Conservation (phyloP, 2,329 filamentous ascomycete species). For the Stagonosporopsis rhizophila region DNA sequence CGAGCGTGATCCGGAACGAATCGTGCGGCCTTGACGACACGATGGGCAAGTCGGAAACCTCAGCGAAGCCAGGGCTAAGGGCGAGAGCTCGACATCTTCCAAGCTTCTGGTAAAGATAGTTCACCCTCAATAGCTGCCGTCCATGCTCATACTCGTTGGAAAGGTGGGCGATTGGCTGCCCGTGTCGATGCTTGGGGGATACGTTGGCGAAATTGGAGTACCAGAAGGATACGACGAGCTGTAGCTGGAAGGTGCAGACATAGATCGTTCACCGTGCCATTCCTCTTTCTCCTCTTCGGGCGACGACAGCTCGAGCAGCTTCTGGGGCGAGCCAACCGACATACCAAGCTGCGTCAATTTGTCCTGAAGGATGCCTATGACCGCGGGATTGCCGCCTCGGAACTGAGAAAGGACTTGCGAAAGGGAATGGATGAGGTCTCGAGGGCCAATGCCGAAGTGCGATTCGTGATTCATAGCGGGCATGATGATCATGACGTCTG, state of each 20-base stretch:
- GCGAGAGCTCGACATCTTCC: no score
- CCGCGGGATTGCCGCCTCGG: constrained; percentile 44
- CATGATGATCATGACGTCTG: constrained; percentile 49
- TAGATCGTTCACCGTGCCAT: constrained; percentile 28
- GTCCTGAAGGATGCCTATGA: constrained; percentile 43
- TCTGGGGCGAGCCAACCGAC: constrained; percentile 38
- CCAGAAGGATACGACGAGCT: constrained; percentile 10
- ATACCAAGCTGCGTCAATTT: constrained; percentile 41
- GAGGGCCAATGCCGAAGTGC: constrained; percentile 40
- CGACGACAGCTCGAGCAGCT: constrained; percentile 40
- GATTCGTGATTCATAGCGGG: constrained; percentile 43
- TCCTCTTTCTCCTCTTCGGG: constrained; percentile 42
- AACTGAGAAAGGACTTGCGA: constrained; percentile 40
- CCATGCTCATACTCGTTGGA: constrained; percentile 28
- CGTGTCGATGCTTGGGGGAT: background rate
- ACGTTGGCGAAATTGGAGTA: constrained; percentile 2
- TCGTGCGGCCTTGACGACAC: background rate
- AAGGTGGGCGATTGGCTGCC: constrained; percentile 22
- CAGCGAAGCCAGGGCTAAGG: background rate
- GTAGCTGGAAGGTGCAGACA: constrained; percentile 28
- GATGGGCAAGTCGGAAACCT: background rate
- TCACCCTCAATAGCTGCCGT: constrained; percentile 17
- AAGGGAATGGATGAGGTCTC: constrained; percentile 45
- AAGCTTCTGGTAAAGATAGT: background rate
- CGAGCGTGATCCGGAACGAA: background rate